phyloP scores from a whole-genome alignment of 176 grass and related monocot genomes.

The Triticum aestivum region DNA sequence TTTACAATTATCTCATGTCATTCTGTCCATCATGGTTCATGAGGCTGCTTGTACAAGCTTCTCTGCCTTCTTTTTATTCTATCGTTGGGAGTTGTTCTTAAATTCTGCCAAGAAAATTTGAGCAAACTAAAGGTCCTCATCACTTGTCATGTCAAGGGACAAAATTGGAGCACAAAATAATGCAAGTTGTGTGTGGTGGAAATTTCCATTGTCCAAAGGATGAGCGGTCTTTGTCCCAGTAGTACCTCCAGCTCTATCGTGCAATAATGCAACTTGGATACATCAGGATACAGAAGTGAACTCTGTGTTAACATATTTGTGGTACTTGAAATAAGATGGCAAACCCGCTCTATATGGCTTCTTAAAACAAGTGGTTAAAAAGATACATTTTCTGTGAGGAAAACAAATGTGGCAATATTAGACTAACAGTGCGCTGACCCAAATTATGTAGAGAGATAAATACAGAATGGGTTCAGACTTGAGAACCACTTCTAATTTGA shows the following conservation, averaged over 20 bases:
- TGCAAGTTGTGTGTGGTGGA: background rate
- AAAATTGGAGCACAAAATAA: background rate
- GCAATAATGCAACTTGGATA: slow-evolving; percentile 3
- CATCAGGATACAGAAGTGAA: background rate
- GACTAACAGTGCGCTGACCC: background rate
- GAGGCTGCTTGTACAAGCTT: background rate
- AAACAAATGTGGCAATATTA: background rate
- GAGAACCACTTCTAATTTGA: background rate
- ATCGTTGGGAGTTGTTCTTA: background rate
- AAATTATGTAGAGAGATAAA: background rate
- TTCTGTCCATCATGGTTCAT: background rate
- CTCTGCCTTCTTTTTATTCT: background rate
- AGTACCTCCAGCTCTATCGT: background rate
- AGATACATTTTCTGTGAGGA: background rate
- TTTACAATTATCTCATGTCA: background rate
- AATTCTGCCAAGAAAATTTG: background rate
- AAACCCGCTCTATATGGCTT: background rate
- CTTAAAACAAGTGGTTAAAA: background rate
- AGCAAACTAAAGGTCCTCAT: background rate
- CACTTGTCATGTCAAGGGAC: background rate
- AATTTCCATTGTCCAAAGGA: background rate
- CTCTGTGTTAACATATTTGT: background rate
- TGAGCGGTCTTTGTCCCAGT: background rate
- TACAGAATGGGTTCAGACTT: background rate
- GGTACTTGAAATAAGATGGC: background rate